phyloP scores from a whole-genome alignment of 73 alveolate genomes.

The Stentor coeruleus region DNA sequence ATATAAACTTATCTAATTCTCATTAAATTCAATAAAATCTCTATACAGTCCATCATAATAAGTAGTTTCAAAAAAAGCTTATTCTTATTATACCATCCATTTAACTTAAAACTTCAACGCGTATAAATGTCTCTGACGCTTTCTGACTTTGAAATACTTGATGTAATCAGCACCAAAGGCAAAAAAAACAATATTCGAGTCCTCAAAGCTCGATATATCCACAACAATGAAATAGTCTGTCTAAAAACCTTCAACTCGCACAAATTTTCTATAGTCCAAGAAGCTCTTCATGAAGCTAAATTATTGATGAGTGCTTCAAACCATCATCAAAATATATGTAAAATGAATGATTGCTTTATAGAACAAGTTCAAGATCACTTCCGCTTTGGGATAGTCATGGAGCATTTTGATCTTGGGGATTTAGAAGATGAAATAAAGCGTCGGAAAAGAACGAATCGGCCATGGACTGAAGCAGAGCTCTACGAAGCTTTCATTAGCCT shows the following conservation, averaged over 20 bases:
- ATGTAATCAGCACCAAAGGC: conserved; percentile 27
- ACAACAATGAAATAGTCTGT: background rate
- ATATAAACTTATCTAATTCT: too few species aligned
- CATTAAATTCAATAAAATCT: too few species aligned
- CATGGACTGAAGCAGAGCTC: conserved; percentile 2
- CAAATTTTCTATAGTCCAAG: conserved; percentile 14
- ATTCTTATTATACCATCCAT: too few species aligned
- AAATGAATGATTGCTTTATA: conserved; percentile 11
- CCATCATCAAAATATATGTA: conserved; percentile 11
- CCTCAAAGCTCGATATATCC: background rate
- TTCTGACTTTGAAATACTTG: conserved; percentile 20
- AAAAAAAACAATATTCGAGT: conserved; percentile 5
- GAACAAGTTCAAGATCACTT: conserved; percentile 12
- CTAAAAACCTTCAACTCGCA: conserved; percentile 17
- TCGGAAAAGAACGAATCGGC: conserved; percentile 12
- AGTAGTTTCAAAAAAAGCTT: too few species aligned
- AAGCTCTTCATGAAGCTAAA: conserved; percentile 23
- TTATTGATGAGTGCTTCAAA: background rate
- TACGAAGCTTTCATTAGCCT: background rate
- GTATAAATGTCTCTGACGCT: conserved; percentile 1
- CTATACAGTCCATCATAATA: too few species aligned
- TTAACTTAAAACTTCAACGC: too few species aligned
- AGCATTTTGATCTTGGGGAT: conserved; percentile 22
- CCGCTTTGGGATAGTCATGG: conserved; percentile 26
- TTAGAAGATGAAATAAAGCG: conserved; percentile 20